Evolutionary conservation across 305 asterid species (phyloP), one percentile per base, ranked within the genome.

Genomic region (Fraxinus xanthoxyloides): DNA sequence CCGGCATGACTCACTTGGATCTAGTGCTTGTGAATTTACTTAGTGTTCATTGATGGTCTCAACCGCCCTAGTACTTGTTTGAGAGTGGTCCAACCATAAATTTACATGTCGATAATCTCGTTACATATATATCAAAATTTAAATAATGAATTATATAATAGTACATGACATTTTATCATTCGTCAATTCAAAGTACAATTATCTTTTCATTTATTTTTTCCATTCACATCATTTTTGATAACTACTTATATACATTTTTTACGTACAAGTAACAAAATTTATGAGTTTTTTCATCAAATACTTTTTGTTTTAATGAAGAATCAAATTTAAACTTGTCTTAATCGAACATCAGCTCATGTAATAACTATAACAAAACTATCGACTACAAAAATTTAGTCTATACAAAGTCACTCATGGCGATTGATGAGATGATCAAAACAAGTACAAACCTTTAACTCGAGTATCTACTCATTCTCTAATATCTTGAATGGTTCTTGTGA

Each of bases 1-100:
- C 85, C 84, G 61, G 72, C 72, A 75, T 28, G 85, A 24, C 19
- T 63, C 32, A 63, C 32, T 81, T 77, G 87, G 81, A 24, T 85
- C 87, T 82, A 26, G 84, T 80, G 28, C 74, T 79, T 48, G 73
- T 38, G 8, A 19, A 2, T 1, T n/a, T 26, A 2, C 51, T 38
- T 40, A 31, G 36, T 12, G 43, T 51, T 30, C 15, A 34, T 15
- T 67, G 70, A 72, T 80, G 87, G 82, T 80, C 86, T 82, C 84
- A 79, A 80, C 67, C 67, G 4, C n/a, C 40, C 34, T 1, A 4
- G 8, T 30, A 67, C 23, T 1, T 23, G 23, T 67, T 67, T 8
- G 75, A 28, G 38, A 67, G 75, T 30, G 75, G 38, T 67, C 75
- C 75, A 67, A 67, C 36, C 74, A 28, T 3, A 26, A 67, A 10